Base-by-base conservation (phyloP, 805 yeast genomes). In the Tetrapisispora namnaoensis region DNA sequence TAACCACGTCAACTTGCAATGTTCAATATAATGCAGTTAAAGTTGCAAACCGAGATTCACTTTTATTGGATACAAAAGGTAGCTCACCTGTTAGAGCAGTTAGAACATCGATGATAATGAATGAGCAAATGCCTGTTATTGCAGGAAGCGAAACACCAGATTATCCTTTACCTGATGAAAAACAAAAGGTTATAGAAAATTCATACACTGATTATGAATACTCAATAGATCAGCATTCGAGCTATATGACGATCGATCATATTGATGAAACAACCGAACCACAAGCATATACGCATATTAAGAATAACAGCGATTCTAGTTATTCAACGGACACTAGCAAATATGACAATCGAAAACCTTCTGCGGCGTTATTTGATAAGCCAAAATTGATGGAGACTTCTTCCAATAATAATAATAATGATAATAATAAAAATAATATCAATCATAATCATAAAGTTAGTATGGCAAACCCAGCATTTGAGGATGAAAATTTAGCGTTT, bases 401-500 rank as follows among this genome's bases (percentile, higher is more conserved):
- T 18, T 9, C 43, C 20, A 20, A 37, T 17, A 8, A 39, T 22
- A 39, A 39, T 20, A 20, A 38, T 21, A 13, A 11, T 27, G 21
- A 38, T 38, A 21, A 10, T 27, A 38, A 11, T 22, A 37, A 16
- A 8, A 21, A 13, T 20, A 18, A 20, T 37, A 37, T 4, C 14
- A 22, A 22, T 22, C 21, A 16, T 22, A 24, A 10, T 14, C 13
- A 22, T 24, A 39, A 20, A 11, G 22, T 8, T 14, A 32, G 11
- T 32, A 32, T 6, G n/a, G 35, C 11, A 32, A 32, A 14, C 6
- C 11, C 38, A 20, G 2, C 22, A 22, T 3, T 39, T 1, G 28
- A 46, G 11, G 13, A 20, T 22, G 44, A 42, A 22, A 77, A 76
- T 51, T 68, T 75, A 49, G 73, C 80, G 0, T 70, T 77, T 14